Percentiles rank a stretch among this genome's conserved stretches.
These are phyloP conservation scores for Penicillium verhagenii DNA, from an alignment of 495 filamentous ascomycete species.

Conservation along the genomic window DNA sequence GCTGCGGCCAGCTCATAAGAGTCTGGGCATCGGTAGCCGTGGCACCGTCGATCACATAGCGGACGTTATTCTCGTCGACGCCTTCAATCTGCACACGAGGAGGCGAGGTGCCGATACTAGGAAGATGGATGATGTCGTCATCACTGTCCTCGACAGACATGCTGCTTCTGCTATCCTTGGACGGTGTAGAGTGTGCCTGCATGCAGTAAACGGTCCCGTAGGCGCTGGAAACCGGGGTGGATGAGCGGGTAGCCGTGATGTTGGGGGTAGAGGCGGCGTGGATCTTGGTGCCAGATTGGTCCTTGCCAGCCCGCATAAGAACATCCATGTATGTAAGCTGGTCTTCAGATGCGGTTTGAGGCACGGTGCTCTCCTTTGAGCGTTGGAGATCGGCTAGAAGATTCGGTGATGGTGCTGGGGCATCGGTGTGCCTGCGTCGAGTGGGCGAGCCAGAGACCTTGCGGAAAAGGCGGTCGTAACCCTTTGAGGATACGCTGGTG, in stretches of 20 bases:
- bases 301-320: constrained; percentile 19
- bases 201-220: constrained; percentile 32
- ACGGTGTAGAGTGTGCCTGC: constrained; percentile 37
- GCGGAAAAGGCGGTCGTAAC: constrained; percentile 21
- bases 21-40: constrained; percentile 29
- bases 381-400: constrained; percentile 29
- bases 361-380: constrained; percentile 2
- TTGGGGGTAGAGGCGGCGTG: constrained; percentile 4
- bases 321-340: constrained; percentile 40
- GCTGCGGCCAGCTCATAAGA: constrained; percentile 37
- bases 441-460: constrained; percentile 16
- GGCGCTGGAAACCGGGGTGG: constrained; percentile 1
- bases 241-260: neutral
- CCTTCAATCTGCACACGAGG: constrained; percentile 37
- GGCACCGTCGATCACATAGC: constrained; percentile 33
- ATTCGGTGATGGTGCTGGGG: constrained; percentile 33
- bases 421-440: constrained; percentile 44
- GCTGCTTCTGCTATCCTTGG: constrained; percentile 21
- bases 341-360: constrained; percentile 9
- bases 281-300: neutral
- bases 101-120: constrained; percentile 24
- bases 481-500: constrained; percentile 27
- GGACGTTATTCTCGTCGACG: constrained; percentile 41
- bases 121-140: constrained; percentile 42
- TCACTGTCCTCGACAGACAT: constrained; percentile 33